Conservation (phyloP, 805 yeast species). For the Peterozyma xylosa region DNA sequence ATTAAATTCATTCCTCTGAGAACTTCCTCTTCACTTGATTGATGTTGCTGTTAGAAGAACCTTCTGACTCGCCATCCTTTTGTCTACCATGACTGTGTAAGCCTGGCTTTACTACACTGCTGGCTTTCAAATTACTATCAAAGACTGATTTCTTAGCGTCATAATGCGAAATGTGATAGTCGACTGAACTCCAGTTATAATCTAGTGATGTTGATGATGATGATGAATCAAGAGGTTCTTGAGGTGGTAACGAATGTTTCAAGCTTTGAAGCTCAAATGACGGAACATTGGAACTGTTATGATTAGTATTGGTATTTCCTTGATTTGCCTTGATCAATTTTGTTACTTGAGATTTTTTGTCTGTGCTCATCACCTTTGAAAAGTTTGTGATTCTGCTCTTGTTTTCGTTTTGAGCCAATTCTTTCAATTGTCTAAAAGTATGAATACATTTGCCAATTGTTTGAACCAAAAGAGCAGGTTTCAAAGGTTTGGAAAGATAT, state of each 20-base stretch:
- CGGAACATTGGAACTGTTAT: background rate
- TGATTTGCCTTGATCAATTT: slow-evolving; percentile 26
- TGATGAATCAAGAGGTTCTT: background rate
- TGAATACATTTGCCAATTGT: slow-evolving; percentile 81
- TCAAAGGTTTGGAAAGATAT: slow-evolving; percentile 80
- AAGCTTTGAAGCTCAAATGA: background rate
- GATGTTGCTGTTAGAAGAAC: no score
- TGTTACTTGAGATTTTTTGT: slow-evolving; percentile 18
- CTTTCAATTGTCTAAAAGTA: slow-evolving; percentile 54
- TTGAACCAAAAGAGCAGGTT: slow-evolving; percentile 75
- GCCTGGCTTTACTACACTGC: no score
- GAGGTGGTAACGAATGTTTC: background rate
- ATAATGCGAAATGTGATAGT: no score
- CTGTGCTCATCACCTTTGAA: background rate
- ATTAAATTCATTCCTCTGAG: no score
- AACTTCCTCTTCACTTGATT: no score
- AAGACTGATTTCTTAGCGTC: no score
- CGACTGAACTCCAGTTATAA: no score
- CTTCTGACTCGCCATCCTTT: no score
- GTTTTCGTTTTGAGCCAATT: slow-evolving; percentile 31
- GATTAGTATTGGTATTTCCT: slow-evolving; percentile 21
- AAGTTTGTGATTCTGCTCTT: slow-evolving; percentile 37
- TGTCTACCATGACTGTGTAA: no score
- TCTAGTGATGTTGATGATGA: background rate
- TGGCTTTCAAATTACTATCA: no score